phyloP scores from a whole-genome alignment of 306 rosid species.

The Prunus salicina region DNA sequence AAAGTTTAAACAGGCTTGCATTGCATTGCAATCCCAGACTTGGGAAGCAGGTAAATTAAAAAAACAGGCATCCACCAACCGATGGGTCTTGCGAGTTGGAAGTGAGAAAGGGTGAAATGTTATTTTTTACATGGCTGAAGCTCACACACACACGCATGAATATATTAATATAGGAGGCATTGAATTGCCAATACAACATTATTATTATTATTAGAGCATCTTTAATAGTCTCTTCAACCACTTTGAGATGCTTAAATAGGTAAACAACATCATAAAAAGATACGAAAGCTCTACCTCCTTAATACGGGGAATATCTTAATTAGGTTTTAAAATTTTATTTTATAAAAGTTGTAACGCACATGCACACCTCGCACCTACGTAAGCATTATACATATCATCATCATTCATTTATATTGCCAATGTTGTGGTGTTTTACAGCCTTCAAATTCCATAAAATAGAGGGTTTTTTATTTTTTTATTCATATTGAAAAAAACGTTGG shows the following conservation, averaged over 20 bases:
- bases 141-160: too few species aligned
- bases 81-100: too few species aligned
- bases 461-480: too few species aligned
- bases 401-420: neutral
- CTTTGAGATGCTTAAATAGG: accelerated
- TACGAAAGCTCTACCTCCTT: neutral
- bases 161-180: too few species aligned
- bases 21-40: too few species aligned
- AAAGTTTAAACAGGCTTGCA: too few species aligned
- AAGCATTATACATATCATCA: neutral
- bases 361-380: conserved; percentile 1
- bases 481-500: too few species aligned
- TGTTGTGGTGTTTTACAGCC: neutral
- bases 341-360: conserved; percentile 9
- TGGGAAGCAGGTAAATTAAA: too few species aligned
- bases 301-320: conserved; percentile 2
- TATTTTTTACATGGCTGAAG: too few species aligned
- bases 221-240: too few species aligned
- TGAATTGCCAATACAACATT: neutral
- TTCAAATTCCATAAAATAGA: neutral
- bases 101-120: too few species aligned
- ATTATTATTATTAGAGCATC: neutral
- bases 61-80: too few species aligned
- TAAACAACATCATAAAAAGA: neutral
- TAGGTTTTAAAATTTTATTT: neutral